Evolutionary conservation across 805 yeast genomes (phyloP).

Genomic region (Phaffomyces thermotolerans): DNA sequence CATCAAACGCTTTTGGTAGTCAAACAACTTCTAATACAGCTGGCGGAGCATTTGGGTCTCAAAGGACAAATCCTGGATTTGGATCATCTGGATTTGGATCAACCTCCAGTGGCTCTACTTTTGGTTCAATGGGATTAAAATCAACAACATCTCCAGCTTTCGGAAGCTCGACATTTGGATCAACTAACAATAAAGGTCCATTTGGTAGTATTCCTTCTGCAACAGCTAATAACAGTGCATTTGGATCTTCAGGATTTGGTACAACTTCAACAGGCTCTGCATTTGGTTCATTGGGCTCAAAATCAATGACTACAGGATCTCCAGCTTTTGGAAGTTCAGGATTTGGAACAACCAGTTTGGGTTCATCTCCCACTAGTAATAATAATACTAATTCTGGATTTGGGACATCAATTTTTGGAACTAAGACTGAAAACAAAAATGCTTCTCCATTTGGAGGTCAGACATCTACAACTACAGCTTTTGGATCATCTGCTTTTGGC

Average conservation of each 20-base stretch:
- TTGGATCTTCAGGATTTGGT: constrained; percentile 7
- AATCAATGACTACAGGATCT: constrained; percentile 1
- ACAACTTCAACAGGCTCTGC: constrained; percentile 5
- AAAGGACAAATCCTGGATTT: constrained; percentile 6
- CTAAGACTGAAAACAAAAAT: background rate
- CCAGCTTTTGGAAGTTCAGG: constrained; percentile 4
- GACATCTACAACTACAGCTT: background rate
- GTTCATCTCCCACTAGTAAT: background rate
- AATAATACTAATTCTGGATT: background rate
- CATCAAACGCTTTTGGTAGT: constrained; percentile 1
- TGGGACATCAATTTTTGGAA: constrained; percentile 7
- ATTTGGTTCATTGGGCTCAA: constrained; percentile 13
- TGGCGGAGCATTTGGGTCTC: constrained; percentile 14
- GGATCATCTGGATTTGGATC: constrained; percentile 12
- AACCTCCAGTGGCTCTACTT: constrained; percentile 5
- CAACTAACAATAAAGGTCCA: background rate
- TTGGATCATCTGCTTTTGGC: background rate
- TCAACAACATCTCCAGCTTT: constrained; percentile 4
- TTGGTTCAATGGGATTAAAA: too few species aligned
- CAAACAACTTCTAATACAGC: constrained; percentile 5
- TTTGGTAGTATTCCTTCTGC: too few species aligned
- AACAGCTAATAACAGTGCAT: background rate
- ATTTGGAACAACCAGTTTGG: background rate
- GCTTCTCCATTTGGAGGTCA: constrained; percentile 7
- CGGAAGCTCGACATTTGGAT: constrained; percentile 9